Evolutionary conservation across 2,329 filamentous ascomycete species (phyloP).

Genomic region (Trichoderma sp.): DNA sequence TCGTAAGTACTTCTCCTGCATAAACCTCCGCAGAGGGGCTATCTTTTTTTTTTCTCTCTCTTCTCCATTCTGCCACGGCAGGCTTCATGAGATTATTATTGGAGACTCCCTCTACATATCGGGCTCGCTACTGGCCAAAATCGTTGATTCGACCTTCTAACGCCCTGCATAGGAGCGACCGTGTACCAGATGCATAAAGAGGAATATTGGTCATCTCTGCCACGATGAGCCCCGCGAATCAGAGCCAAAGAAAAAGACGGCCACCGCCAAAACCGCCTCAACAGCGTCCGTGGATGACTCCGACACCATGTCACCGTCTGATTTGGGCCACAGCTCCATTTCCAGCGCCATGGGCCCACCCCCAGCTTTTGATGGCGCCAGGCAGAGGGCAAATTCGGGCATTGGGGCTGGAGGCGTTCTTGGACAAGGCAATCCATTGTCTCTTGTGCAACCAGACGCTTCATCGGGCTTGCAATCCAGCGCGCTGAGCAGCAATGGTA

Average conservation of each 20-base stretch:
- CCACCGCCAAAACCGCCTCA: constrained; percentile 46
- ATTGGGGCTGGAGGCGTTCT: constrained; percentile 50
- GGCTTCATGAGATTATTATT: background rate
- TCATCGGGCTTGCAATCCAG: constrained; percentile 69
- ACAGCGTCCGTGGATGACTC: constrained; percentile 64
- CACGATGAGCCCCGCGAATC: constrained; percentile 95
- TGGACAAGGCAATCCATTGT: constrained; percentile 58
- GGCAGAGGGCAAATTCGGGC: constrained; percentile 45
- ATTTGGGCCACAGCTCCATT: constrained; percentile 59
- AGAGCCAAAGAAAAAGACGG: constrained; percentile 77
- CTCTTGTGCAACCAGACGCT: constrained; percentile 73
- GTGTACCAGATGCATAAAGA: constrained; percentile 96
- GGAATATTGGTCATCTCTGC: constrained; percentile 97
- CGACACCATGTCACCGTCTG: constrained; percentile 53
- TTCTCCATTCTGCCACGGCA: background rate
- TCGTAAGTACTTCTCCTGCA: constrained; percentile 62
- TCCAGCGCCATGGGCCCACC: constrained; percentile 61
- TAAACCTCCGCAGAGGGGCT: background rate
- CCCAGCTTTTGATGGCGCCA: constrained; percentile 44
- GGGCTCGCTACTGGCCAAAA: background rate
- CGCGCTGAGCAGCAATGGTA: constrained; percentile 58
- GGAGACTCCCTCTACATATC: background rate
- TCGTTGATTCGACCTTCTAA: constrained; percentile 33
- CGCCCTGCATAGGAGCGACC: constrained; percentile 73
- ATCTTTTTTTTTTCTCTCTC: background rate